Evolutionary conservation across 1,139 yeast genomes (phyloP), one percentile per base, ranked within the genome.

Genomic region (Scheffersomyces insectosa): DNA sequence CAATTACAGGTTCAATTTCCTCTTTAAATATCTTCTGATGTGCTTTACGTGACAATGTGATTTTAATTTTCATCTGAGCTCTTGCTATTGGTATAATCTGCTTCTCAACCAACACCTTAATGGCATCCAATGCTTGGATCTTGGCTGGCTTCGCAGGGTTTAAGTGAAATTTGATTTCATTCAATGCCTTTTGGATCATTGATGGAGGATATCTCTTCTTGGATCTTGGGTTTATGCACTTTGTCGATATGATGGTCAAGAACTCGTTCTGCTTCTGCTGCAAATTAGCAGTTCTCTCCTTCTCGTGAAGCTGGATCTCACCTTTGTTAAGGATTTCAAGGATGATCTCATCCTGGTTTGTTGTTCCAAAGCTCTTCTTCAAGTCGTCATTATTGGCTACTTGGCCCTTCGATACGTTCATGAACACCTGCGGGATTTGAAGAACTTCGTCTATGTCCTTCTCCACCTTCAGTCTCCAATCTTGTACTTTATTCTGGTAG

Each of bases 401-500:
- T 52, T 84, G 91, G 2, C 99, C 99, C 59, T 95, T 93, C 15
- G 97, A 88, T 0, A 91, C 99, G 60, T 95, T 93, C 37, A 83
- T 66, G 59, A 95, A 93, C 2, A 93, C 96, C 61, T 88, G 97
- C n/a, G 91, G 97, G 42, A 93, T 90, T 61, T 93, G 99, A 35
- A 93, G 71, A 4, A 93, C 99, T 61, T 93, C 99, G 67, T 93
- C 99, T 10, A 95, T 64, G 61, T 93, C 97, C 55, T 88, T 93
- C 60, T 95, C 99, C 9, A 83, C 85, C 62, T 85, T 90, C 61
- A 80, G 79, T 55, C 97, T 75, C 84, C 93, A 93, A 65, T 93
- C 99, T 60, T 91, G 98, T 10, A 93, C 97, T 60, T 95, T 93
- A 59, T 93, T 93, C 59, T 89, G 97, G 63, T 93, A 93, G 61